Base-by-base conservation (phyloP, 345 rosid species). In the Iberis pinnata region DNA sequence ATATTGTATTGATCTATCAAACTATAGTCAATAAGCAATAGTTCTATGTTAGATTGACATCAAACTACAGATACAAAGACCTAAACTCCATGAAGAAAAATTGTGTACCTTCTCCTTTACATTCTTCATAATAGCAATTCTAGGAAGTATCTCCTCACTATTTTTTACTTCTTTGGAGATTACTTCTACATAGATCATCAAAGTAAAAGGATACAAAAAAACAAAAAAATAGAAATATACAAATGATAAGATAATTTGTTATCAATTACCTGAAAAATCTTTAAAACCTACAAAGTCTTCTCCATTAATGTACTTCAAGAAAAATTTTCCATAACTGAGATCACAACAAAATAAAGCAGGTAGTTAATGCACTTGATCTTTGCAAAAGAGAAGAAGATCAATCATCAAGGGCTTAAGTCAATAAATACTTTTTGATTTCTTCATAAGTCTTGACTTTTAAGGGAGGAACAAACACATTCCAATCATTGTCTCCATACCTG, bases 401-500 rank as follows among this genome's bases (percentile, higher is more conserved):
- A 32, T 7, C 40, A 63, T 39, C 3, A 40, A 46, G 31, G 61
- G 32, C 24, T 61, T 62, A 63, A 68, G 58, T 51, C 38, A 58
- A 17, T 78, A 92, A 58, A 17, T 78, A 92, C 96, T 62, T 46
- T 9, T 56, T 58, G 38, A 92, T 83, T 76, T 85, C 90, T 16
- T 81, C 87, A 50, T 24, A 67, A 27, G 84, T 71, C 75, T 83
- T 92, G 77, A 61, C 74, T 68, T 75, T 77, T 49, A 88, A 67
- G 51, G 76, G 87, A 40, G 71, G 8, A 15, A 61, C 38, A 65
- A 80, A 88, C 72, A 77, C 86, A 72, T 69, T 80, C 88, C 90
- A 92, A 54, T 88, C 94, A 47, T 37, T 76, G 2, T 88, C 75
- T 43, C 98, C 98, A 57, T 76, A 86, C 76, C 98, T 88, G 76